Base-by-base conservation (phyloP, 2,329 filamentous ascomycete species). In the Cladobotryum protrusum region DNA sequence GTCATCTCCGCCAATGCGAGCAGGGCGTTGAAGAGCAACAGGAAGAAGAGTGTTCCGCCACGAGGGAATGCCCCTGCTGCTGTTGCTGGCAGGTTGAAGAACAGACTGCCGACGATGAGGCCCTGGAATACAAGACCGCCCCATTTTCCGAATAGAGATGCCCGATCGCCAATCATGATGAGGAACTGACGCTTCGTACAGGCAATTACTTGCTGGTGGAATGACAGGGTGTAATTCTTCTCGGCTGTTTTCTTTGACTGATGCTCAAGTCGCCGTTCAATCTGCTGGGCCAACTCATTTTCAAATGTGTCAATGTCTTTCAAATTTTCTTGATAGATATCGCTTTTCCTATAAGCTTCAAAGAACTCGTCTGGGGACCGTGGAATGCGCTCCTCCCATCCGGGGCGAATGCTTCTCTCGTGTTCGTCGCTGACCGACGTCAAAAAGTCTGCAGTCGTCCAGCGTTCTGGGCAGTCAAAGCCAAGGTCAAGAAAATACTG, bases 71-170 rank as follows among this genome's bases (percentile, higher is more conserved):
- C 85, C 43, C 83, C 86, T 0, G 65, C 64, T 0, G 85, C 86
- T 7, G 77, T 75, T 1, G 70, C 56, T 0, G 76, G 69, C 9
- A 89, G 68, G 55, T 88, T 81, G 59, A 86, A 89, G 69, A 95
- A 95, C 4, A 93, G 72, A 4, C 84, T 88, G 1, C 87, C 86
- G 45, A 92, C 84, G 53, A 95, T 88, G 11, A 95, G 74, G 2
- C 69, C 74, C 60, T 89, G 87, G 51, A 86, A 80, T 42, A 93
- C 66, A 49, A 91, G 85, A 57, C 89, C 89, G 62, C 89, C 86
- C 60, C 86, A 79, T 62, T 93, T 93, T 18, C 87, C 92, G 60
- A 85, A 85, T 0, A 93, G 73, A 0, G 87, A 87, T 0, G 83
- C 83, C 49, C 76, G 82, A 65, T 95, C 87, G 37, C 89, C 88